A percentile compares a stretch with the other conserved stretches of the same genome.
phyloP scores from a whole-genome alignment of 768 basidiomycete species.

The Agaricus blazei region DNA sequence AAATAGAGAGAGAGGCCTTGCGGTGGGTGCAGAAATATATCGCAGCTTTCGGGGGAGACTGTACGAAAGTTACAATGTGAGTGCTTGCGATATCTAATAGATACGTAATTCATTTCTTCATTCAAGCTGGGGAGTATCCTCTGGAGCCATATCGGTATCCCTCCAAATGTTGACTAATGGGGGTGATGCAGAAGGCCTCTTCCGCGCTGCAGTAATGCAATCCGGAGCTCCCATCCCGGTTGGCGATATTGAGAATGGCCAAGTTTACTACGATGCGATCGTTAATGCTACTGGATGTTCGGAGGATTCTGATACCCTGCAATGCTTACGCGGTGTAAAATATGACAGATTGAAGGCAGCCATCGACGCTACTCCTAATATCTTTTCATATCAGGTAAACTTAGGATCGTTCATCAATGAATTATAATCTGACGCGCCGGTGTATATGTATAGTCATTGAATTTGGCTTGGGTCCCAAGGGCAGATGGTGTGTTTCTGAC shows the following conservation, averaged over 20 bases:
- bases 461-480: slow-evolving; percentile 42
- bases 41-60: slow-evolving; percentile 55
- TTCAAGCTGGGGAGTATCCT: slow-evolving; percentile 47
- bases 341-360: slow-evolving; percentile 35
- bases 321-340: slow-evolving; percentile 36
- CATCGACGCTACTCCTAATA: slow-evolving; percentile 34
- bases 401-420: not conserved
- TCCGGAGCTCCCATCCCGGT: slow-evolving; percentile 44
- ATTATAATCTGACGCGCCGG: not conserved
- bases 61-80: slow-evolving; percentile 45
- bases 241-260: slow-evolving; percentile 31
- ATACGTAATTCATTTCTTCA: not conserved
- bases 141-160: slow-evolving; percentile 50
- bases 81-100: not conserved
- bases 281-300: slow-evolving; percentile 37
- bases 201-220: slow-evolving; percentile 48
- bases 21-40: slow-evolving; percentile 63
- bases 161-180: slow-evolving; percentile 45
- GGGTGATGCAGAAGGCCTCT: slow-evolving; percentile 40
- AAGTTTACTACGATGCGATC: slow-evolving; percentile 38
- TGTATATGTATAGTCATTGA: slow-evolving; percentile 28
- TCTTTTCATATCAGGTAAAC: slow-evolving; percentile 39
- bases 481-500: slow-evolving; percentile 46
- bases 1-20: slow-evolving; percentile 45
- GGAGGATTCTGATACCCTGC: slow-evolving; percentile 33